Percentiles rank a stretch among this genome's conserved stretches.
Evolutionary conservation across 2,329 filamentous ascomycete species (phyloP).

Genomic region (Talaromyces verruculosus): DNA sequence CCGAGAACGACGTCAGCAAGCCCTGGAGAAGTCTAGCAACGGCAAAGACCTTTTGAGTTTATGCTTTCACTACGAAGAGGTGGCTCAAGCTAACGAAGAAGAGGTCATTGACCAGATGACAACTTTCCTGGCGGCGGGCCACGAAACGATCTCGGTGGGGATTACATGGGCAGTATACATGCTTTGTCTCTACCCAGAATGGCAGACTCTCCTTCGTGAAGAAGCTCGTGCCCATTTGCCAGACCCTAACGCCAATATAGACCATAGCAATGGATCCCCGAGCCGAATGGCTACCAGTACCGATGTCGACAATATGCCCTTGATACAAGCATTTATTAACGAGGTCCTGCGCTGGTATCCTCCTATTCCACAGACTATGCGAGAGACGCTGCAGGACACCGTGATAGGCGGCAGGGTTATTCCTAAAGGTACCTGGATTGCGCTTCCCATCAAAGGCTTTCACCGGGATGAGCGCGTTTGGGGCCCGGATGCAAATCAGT

Average conservation of each 20-base stretch:
- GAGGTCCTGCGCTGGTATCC: slow-evolving; percentile 20
- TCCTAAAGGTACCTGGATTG: slow-evolving; percentile 13
- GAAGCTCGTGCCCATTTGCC: slow-evolving; percentile 31
- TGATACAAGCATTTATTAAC: slow-evolving; percentile 17
- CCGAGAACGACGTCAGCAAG: slow-evolving; percentile 1
- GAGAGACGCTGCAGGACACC: slow-evolving; percentile 6
- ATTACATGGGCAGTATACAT: slow-evolving; percentile 33
- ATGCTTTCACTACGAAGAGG: slow-evolving; percentile 12
- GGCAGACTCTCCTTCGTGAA: slow-evolving; percentile 29
- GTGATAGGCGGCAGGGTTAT: slow-evolving; percentile 5
- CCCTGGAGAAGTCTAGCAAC: neutral
- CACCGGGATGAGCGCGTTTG: slow-evolving; percentile 8
- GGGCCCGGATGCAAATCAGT: slow-evolving; percentile 12
- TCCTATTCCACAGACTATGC: slow-evolving; percentile 10
- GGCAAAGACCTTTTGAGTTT: slow-evolving; percentile 10
- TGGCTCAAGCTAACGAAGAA: slow-evolving; percentile 1
- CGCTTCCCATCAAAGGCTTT: neutral
- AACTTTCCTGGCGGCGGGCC: slow-evolving; percentile 19
- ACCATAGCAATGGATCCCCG: slow-evolving; percentile 36
- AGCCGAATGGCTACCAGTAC: neutral
- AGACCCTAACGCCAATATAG: slow-evolving; percentile 27
- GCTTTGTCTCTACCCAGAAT: slow-evolving; percentile 29
- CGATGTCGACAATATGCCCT: slow-evolving; percentile 16
- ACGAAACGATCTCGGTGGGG: slow-evolving; percentile 33
- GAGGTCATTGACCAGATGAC: slow-evolving; percentile 10